These are phyloP conservation scores for Populus deltoides DNA, from an alignment of 345 rosid species.

Conservation along the genomic window DNA sequence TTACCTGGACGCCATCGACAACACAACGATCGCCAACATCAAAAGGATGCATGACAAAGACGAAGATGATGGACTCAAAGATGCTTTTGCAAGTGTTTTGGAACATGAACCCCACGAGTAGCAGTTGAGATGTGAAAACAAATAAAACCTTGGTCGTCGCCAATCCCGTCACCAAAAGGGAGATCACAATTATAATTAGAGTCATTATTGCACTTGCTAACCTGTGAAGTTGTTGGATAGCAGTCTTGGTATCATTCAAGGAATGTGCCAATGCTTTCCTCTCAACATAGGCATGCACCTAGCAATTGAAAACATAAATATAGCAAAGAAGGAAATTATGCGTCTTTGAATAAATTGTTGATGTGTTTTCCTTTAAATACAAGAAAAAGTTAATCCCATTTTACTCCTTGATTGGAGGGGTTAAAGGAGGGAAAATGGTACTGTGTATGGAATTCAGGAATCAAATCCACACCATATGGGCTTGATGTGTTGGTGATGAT, in stretches of 20 bases:
- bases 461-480: no score
- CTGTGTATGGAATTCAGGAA: no score
- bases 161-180: slow-evolving; percentile 62
- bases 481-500: no score
- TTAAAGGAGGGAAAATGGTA: no score
- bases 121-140: slow-evolving; percentile 58
- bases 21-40: slow-evolving; percentile 86
- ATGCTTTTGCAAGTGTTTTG: slow-evolving; percentile 76
- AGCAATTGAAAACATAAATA: background rate
- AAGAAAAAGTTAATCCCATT: no score
- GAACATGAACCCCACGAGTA: slow-evolving; percentile 71
- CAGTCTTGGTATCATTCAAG: slow-evolving; percentile 68
- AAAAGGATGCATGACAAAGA: slow-evolving; percentile 80
- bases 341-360: no score
- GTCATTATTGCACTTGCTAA: slow-evolving; percentile 58
- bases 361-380: no score
- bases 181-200: slow-evolving; percentile 45
- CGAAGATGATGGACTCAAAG: slow-evolving; percentile 77
- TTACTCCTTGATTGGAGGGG: no score
- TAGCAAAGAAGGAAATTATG: no score
- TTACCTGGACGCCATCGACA: slow-evolving; percentile 71
- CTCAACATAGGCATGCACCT: slow-evolving; percentile 72
- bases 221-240: slow-evolving; percentile 75
- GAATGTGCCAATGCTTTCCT: slow-evolving; percentile 73
- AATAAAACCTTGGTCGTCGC: slow-evolving; percentile 58